These are phyloP conservation scores for Manihot esculenta DNA, from an alignment of 441 rosid species.

Conservation along the genomic window DNA sequence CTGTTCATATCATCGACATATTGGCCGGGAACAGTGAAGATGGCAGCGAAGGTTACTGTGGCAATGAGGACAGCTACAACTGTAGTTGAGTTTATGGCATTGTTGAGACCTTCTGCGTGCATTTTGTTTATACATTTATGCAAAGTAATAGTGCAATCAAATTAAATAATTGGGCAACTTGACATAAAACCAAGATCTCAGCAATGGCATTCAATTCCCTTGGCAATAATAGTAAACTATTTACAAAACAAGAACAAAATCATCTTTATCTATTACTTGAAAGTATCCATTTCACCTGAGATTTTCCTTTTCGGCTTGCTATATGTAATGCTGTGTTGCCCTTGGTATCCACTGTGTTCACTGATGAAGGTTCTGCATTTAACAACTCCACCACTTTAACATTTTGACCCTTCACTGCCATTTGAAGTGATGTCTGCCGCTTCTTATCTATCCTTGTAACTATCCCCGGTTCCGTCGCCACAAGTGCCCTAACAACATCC, in stretches of 20 bases:
- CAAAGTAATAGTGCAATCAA: not conserved
- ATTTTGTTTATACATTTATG: slow-evolving; percentile 73
- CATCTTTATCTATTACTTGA: not conserved
- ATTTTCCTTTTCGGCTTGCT: slow-evolving; percentile 77
- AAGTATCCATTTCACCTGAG: no score
- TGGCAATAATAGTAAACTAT: not conserved
- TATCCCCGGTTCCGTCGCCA: slow-evolving; percentile 54
- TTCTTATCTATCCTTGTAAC: slow-evolving; percentile 73
- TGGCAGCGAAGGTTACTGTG: slow-evolving; percentile 90
- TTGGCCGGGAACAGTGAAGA: slow-evolving; percentile 89
- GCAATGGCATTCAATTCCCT: not conserved
- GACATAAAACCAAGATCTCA: not conserved
- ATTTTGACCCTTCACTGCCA: slow-evolving; percentile 91
- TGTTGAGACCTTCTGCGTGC: slow-evolving; percentile 94
- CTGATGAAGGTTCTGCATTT: slow-evolving; percentile 48
- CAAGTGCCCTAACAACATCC: slow-evolving; percentile 61
- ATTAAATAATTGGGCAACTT: not conserved
- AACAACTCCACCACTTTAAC: slow-evolving; percentile 69
- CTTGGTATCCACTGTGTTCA: slow-evolving; percentile 73
- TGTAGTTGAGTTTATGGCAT: slow-evolving; percentile 87
- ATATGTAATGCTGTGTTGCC: slow-evolving; percentile 85
- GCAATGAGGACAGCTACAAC: slow-evolving; percentile 92
- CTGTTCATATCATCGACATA: slow-evolving; percentile 48
- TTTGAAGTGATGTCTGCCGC: slow-evolving; percentile 94
- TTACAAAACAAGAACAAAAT: not conserved